Evolutionary conservation across 2,329 filamentous ascomycete species (phyloP), one percentile per base, ranked within the genome.

Genomic region (Rutstroemia sp.): DNA sequence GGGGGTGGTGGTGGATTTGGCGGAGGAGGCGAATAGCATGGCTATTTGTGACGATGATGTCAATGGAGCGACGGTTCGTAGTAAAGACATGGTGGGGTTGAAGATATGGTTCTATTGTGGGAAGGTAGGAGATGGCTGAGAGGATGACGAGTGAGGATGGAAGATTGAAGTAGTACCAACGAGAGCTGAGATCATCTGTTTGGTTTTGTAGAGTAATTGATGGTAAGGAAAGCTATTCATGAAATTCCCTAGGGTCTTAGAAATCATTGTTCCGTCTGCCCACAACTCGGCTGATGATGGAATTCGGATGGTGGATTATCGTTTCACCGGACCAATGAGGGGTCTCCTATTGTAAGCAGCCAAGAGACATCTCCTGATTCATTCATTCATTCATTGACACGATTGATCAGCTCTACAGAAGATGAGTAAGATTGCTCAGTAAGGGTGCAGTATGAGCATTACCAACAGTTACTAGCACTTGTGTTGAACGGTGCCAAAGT

Each of bases 1-100:
- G 68, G 66, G 48, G 70, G 68, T 57, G 72, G 70, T 16, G 58
- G 58, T 23, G 23, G 23, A 23, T 30, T 30, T 59, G 61, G 44
- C 57, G 60, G 58, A 16, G 59, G 67, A 64, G 63, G 67, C 63
- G 57, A 69, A 64, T 60, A 61, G 56, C 47, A 64, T 63, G n/a
- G 67, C 50, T 39, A 67, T 59, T 57, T 56, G 60, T 38, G 64
- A 55, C 37, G 67, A 65, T 56, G 64, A 65, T 57, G 67, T 65
- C 64, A 70, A 58, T 39, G 68, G 67, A 23, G 59, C 58, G 14
- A 68, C 42, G 48, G 65, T 58, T 44, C 64, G 60, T 58, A 66
- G 65, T 53, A 61, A 58, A 54, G 68, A 61, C 68, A 70, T 70
- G 3, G 42, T 62, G 45, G 42, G 19, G 21, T 23, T 25, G 21